These are phyloP conservation scores for Oxalis stricta DNA, from an alignment of 441 rosid genomes.

Conservation along the genomic window DNA sequence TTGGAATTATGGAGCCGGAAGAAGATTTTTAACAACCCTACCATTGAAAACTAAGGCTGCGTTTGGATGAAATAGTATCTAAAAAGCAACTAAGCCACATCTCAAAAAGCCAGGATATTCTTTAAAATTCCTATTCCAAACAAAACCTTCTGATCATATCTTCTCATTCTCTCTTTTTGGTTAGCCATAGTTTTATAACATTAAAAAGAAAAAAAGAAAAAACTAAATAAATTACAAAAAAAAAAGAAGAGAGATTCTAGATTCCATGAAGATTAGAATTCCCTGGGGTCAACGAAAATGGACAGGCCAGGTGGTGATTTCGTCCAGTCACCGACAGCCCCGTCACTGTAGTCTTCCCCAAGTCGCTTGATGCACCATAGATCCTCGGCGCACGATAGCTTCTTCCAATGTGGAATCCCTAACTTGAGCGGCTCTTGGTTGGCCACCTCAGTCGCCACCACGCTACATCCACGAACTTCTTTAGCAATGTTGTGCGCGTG, in stretches of 20 bases:
- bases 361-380: constrained; percentile 89
- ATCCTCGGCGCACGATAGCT: constrained; percentile 72
- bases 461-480: constrained; percentile 45
- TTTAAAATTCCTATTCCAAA: constrained; percentile 8
- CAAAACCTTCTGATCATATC: constrained; percentile 15
- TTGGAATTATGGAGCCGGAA: too few relatives aligned
- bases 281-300: constrained; percentile 96
- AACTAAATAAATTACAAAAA: not conserved
- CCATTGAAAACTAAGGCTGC: constrained; percentile 9
- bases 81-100: constrained; percentile 28
- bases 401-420: constrained; percentile 86
- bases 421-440: constrained; percentile 49
- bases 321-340: constrained; percentile 84
- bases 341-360: constrained; percentile 76
- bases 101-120: constrained; percentile 27
- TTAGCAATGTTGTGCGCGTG: constrained; percentile 79
- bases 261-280: constrained; percentile 20
- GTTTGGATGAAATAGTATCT: constrained; percentile 24
- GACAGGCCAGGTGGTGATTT: constrained; percentile 71
- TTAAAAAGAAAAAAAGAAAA: not conserved
- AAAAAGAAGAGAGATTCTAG: not conserved
- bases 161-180: constrained; percentile 17
- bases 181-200: constrained; percentile 2
- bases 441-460: constrained; percentile 75
- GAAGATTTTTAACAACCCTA: not conserved